These are phyloP conservation scores for Phaeosphaeria sp. DNA, from an alignment of 2,329 filamentous ascomycete species.

Conservation along the genomic window DNA sequence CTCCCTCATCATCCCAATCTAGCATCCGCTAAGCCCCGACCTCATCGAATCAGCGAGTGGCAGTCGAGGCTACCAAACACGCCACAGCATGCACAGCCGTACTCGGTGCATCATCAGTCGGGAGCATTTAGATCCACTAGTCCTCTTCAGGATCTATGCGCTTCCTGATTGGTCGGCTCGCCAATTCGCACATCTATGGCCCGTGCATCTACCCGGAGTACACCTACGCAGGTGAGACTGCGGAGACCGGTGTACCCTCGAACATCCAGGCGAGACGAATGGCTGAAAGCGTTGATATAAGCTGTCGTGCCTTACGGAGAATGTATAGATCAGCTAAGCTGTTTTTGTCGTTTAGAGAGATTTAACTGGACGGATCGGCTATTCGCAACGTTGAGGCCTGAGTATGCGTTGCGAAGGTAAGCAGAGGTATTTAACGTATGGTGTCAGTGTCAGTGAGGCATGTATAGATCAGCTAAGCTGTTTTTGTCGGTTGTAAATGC, in stretches of 20 bases:
- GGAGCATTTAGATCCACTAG: not conserved
- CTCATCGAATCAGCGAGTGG: not conserved
- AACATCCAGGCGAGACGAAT: too few species aligned
- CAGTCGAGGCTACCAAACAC: not conserved
- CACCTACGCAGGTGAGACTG: not conserved
- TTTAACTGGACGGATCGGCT: not conserved
- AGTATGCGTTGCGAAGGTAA: not conserved
- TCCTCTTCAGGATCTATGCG: constrained; percentile 2
- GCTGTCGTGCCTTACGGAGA: not conserved
- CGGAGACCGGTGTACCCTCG: too few species aligned
- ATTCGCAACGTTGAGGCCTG: not conserved
- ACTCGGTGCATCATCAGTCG: not conserved
- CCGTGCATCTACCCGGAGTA: not conserved
- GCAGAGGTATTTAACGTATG: not conserved
- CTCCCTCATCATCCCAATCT: not conserved
- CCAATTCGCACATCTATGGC: constrained; percentile 3
- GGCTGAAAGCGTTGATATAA: not conserved
- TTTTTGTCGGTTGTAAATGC: not conserved
- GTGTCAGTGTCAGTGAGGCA: too few species aligned
- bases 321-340: not conserved
- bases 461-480: not conserved
- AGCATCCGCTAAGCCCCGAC: not conserved
- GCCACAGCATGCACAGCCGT: not conserved
- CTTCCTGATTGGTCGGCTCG: constrained; percentile 19
- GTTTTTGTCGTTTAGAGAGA: not conserved